A percentile compares a stretch with the other conserved stretches of the same genome.
Conservation (phyloP, 2,329 filamentous ascomycete species). For the Penicillium olsonii region DNA sequence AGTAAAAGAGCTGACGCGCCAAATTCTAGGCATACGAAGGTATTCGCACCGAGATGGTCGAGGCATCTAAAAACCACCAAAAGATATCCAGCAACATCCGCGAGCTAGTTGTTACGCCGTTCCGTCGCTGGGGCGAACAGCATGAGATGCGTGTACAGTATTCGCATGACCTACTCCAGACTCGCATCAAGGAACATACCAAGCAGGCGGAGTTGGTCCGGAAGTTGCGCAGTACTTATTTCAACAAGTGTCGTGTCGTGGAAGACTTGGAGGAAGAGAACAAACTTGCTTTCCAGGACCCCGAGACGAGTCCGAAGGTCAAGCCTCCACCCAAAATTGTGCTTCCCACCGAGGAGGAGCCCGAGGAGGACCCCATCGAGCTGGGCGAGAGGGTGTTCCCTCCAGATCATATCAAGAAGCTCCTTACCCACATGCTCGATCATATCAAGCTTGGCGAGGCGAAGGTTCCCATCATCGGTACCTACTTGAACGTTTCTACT, state of each 20-base stretch:
- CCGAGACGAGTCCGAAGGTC: conserved; percentile 65
- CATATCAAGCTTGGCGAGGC: conserved; percentile 85
- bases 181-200: conserved; percentile 87
- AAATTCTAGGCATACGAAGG: conserved; percentile 80
- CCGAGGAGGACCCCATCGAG: conserved; percentile 82
- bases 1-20: background rate
- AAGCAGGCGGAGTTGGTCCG: conserved; percentile 86
- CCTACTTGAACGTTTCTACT: conserved; percentile 87
- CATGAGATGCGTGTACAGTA: conserved; percentile 89
- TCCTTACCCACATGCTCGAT: conserved; percentile 81
- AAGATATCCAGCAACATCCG: conserved; percentile 97
- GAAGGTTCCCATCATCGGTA: conserved; percentile 93
- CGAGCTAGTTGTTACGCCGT: conserved; percentile 91
- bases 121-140: conserved; percentile 93
- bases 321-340: conserved; percentile 74
- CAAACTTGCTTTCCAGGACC: conserved; percentile 94
- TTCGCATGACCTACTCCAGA: conserved; percentile 91
- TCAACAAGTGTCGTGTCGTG: conserved; percentile 96
- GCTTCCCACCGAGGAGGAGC: conserved; percentile 68
- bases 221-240: conserved; percentile 93
- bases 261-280: conserved; percentile 98
- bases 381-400: conserved; percentile 87
- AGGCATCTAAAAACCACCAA: conserved; percentile 83
- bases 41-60: conserved; percentile 87
- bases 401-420: conserved; percentile 86